Conservation (phyloP, 2,329 filamentous ascomycete species). For the Cladophialophora psammophila region DNA sequence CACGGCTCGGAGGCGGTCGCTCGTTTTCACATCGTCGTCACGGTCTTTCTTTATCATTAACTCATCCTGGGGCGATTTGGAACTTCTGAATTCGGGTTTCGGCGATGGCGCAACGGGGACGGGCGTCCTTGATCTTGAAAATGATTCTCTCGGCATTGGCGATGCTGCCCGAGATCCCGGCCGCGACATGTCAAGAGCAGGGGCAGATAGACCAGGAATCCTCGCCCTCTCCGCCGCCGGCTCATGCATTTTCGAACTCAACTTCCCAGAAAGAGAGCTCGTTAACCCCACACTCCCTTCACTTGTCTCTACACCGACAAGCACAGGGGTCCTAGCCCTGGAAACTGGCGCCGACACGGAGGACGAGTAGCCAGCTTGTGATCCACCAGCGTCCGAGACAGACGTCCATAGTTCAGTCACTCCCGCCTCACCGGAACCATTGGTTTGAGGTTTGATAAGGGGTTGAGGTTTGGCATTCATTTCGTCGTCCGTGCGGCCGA, state of each 20-base stretch:
- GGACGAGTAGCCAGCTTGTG: slow-evolving; percentile 22
- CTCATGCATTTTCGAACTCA: slow-evolving; percentile 10
- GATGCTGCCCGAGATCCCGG: slow-evolving; percentile 13
- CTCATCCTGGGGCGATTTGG: neutral
- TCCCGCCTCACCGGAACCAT: slow-evolving; percentile 27
- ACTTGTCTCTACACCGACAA: slow-evolving; percentile 66
- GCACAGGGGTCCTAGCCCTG: slow-evolving; percentile 58
- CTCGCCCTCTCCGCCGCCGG: neutral
- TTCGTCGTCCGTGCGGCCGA: slow-evolving; percentile 84
- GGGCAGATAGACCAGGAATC: slow-evolving; percentile 11
- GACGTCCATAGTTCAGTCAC: slow-evolving; percentile 36
- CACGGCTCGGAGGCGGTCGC: slow-evolving; percentile 21
- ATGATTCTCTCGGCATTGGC: slow-evolving; percentile 12
- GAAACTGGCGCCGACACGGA: slow-evolving; percentile 36
- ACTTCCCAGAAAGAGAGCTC: slow-evolving; percentile 39
- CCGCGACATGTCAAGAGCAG: neutral
- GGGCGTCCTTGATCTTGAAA: slow-evolving; percentile 19
- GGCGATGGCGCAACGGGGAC: neutral
- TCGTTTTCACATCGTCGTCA: slow-evolving; percentile 12
- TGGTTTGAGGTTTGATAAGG: slow-evolving; percentile 15
- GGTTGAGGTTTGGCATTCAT: slow-evolving; percentile 70
- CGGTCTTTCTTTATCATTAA: neutral
- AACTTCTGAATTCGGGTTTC: neutral
- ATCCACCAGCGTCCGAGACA: slow-evolving; percentile 17
- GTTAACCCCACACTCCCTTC: slow-evolving; percentile 62